A percentile compares a stretch with the other conserved stretches of the same genome.
Evolutionary conservation across 306 rosid species (phyloP).

Genomic region (Myrica gale): DNA sequence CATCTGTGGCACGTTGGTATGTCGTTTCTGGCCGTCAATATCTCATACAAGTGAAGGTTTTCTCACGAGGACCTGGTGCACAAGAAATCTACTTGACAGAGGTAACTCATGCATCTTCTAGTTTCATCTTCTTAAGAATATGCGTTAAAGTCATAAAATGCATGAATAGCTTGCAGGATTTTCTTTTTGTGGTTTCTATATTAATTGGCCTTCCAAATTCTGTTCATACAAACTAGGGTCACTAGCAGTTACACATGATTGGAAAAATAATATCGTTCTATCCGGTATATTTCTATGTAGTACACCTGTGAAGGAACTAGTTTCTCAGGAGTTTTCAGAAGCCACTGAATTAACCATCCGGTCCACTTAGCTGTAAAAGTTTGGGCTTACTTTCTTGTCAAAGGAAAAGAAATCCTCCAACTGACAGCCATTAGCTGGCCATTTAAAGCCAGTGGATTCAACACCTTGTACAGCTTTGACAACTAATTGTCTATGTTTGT

Average conservation of each 20-base stretch:
- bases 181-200: background rate
- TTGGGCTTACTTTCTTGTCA: background rate
- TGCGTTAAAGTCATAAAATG: background rate
- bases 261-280: background rate
- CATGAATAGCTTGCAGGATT: conserved; percentile 19
- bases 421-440: no score
- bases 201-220: background rate
- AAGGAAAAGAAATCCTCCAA: no score
- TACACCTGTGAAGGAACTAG: background rate
- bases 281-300: background rate
- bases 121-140: conserved; percentile 15
- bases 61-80: conserved; percentile 60
- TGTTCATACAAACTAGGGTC: no score
- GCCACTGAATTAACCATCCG: background rate
- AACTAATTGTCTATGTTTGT: no score
- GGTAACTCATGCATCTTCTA: conserved; percentile 45
- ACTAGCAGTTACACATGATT: background rate
- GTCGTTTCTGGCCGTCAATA: conserved; percentile 77
- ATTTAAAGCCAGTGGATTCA: no score
- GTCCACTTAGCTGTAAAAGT: background rate
- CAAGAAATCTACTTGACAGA: conserved; percentile 82
- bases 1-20: conserved; percentile 57
- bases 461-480: no score
- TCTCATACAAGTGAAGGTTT: conserved; percentile 76
- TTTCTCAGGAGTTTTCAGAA: background rate